phyloP scores from a whole-genome alignment of 2,329 filamentous ascomycete species.

The Lasiodiplodia gonubiensis region DNA sequence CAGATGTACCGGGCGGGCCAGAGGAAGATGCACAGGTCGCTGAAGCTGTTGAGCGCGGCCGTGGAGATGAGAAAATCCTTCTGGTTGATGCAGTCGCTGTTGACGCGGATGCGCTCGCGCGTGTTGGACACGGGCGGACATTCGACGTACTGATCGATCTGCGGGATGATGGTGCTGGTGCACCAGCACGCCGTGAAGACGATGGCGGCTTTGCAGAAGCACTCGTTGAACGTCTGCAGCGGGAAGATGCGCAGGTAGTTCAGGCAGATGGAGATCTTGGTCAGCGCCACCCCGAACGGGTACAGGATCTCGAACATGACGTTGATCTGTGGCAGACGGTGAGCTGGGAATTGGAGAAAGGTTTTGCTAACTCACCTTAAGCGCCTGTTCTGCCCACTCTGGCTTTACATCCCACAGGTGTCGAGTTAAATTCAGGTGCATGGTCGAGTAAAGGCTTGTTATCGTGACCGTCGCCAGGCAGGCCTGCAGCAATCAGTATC shows the following conservation, averaged over 20 bases:
- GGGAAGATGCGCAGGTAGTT: conserved; percentile 41
- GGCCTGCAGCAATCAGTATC: background rate
- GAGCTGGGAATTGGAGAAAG: background rate
- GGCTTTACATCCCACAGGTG: conserved; percentile 40
- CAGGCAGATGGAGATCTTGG: conserved; percentile 40
- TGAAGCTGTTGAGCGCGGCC: conserved; percentile 41
- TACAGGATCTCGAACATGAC: conserved; percentile 52
- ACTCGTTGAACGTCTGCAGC: conserved; percentile 33
- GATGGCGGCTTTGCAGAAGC: conserved; percentile 39
- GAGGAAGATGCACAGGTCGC: conserved; percentile 43
- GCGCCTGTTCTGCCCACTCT: conserved; percentile 35
- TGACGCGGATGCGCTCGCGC: background rate
- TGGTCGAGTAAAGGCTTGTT: conserved; percentile 17
- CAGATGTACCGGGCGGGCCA: conserved; percentile 41
- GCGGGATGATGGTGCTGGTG: conserved; percentile 36
- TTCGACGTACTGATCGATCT: conserved; percentile 34
- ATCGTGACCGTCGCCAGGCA: conserved; percentile 11
- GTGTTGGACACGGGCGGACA: conserved; percentile 1
- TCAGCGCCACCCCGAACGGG: conserved; percentile 26
- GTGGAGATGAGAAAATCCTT: conserved; percentile 35
- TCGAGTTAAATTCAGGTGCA: conserved; percentile 13
- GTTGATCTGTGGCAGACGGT: conserved; percentile 31
- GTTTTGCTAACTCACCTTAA: conserved; percentile 32
- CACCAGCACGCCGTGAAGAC: conserved; percentile 36
- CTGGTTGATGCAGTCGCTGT: conserved; percentile 39